Evolutionary conservation across 148 eudicot species (phyloP).

Genomic region (Camellia sinensis): DNA sequence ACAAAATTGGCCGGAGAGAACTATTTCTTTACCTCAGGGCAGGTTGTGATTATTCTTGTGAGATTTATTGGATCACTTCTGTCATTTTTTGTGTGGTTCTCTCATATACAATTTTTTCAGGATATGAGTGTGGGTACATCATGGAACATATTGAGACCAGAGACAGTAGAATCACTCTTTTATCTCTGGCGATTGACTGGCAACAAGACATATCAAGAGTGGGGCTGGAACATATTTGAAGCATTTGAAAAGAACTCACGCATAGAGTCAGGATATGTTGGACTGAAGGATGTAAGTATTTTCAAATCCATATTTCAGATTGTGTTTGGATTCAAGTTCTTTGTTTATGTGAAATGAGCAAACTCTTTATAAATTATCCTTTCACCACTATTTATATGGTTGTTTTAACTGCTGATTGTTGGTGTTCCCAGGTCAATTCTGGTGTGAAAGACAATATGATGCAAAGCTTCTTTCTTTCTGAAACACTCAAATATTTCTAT

Average conservation of each 20-base stretch:
- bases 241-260: conserved; percentile 98
- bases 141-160: conserved; percentile 98
- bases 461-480: conserved; percentile 94
- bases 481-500: conserved; percentile 78
- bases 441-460: conserved; percentile 91
- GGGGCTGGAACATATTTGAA: conserved; percentile 99
- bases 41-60: conserved; percentile 32
- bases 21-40: conserved; percentile 73
- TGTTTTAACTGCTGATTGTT: conserved; percentile 5
- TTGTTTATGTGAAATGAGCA: neutral
- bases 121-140: conserved; percentile 97
- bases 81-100: neutral
- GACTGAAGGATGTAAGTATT: conserved; percentile 91
- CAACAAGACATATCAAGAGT: conserved; percentile 92
- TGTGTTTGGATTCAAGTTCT: neutral
- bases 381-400: neutral
- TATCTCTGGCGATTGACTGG: conserved; percentile 98
- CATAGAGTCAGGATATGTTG: conserved; percentile 89
- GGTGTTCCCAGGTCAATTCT: conserved; percentile 57
- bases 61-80: neutral
- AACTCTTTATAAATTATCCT: neutral
- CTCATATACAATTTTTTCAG: conserved; percentile 34
- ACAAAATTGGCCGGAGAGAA: conserved; percentile 99
- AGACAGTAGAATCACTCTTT: conserved; percentile 96
- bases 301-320: conserved; percentile 1